Percentiles rank a stretch among this genome's conserved stretches.
Conservation (phyloP, 2,329 filamentous ascomycete species). For the Xylaria sp. region DNA sequence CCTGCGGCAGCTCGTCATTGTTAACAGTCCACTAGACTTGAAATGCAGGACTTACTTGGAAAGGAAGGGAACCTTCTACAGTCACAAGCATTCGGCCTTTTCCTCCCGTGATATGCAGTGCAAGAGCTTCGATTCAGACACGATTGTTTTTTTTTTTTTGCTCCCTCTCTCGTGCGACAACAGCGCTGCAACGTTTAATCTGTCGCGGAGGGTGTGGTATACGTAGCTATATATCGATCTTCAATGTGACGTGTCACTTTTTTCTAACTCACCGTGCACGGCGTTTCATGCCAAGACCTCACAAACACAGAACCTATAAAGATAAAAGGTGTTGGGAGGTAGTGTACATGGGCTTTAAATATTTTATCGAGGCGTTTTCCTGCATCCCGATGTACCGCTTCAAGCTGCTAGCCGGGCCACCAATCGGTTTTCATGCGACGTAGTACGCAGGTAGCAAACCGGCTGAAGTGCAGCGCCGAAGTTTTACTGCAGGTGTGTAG, state of each 20-base stretch:
- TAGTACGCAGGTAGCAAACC: conserved; percentile 3
- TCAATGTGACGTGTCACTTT: conserved; percentile 21
- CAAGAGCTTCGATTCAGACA: background rate
- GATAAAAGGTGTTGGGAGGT: background rate
- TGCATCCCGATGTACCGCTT: background rate
- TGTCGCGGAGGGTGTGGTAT: conserved; percentile 6
- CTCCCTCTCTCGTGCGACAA: background rate
- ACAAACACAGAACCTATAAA: background rate
- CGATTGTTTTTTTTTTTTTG: background rate
- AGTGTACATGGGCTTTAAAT: background rate
- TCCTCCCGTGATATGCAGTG: background rate
- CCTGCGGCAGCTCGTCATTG: conserved; percentile 10
- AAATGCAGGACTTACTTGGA: conserved; percentile 13
- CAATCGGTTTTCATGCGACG: conserved; percentile 17
- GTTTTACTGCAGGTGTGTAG: background rate
- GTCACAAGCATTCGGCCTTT: background rate
- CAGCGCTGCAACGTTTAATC: conserved; percentile 21
- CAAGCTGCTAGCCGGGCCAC: conserved; percentile 2
- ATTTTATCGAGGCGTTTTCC: background rate
- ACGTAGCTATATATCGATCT: conserved; percentile 10
- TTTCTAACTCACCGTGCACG: conserved; percentile 17
- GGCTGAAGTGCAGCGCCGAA: background rate
- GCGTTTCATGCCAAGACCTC: conserved; percentile 13
- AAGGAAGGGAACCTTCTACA: background rate
- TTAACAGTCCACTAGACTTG: conserved; percentile 7